Base-by-base conservation (phyloP, 208 protist genomes). In the Leishmania arabica region DNA sequence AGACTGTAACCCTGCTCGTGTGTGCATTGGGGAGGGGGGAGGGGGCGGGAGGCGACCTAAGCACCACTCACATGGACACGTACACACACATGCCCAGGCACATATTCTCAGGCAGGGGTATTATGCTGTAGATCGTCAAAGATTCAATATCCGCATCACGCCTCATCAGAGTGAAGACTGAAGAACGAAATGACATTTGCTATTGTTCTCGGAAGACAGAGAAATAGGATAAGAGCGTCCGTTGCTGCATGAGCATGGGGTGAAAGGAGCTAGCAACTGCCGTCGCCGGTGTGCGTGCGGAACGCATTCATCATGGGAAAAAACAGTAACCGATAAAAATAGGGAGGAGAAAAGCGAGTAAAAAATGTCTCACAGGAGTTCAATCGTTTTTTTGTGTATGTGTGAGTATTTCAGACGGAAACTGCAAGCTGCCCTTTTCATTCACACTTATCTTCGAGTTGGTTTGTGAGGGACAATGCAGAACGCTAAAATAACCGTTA, bases 151-250 rank as follows among this genome's bases (percentile, higher is more conserved):
- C 7, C 3, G 5, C 45, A 79, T 74, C 15, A 40, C 66, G 19
- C 37, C 74, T 69, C 27, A 53, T 45, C 21, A 65, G 70, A 78
- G 65, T 90, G 84, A 85, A 81, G 56, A 82, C 73, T 70, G 58
- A 86, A 79, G 82, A 53, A 53, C 49, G 15, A 79, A 79, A 66
- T 45, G 42, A 0, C 40, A 69, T 51, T 73, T 27, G 11, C 24
- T 73, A 4, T 47, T 73, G 9, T 49, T 73, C 45, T 27, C 40
- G 8, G 19, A n/a, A 47, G 40, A 47, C 15, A 45, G 40, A 47
- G 21, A 54, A 77, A 47, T 84, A 82, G 51, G 19, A 65, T 62
- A 37, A 68, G 42, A 6, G 60, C 47, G 1, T 49, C 31, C 60
- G 24, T 56, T 9, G n/a, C 42, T 51, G 53, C 53, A 76, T 76